phyloP scores from a whole-genome alignment of 352 stramenopile species.

The Phytophthora lateralis region DNA sequence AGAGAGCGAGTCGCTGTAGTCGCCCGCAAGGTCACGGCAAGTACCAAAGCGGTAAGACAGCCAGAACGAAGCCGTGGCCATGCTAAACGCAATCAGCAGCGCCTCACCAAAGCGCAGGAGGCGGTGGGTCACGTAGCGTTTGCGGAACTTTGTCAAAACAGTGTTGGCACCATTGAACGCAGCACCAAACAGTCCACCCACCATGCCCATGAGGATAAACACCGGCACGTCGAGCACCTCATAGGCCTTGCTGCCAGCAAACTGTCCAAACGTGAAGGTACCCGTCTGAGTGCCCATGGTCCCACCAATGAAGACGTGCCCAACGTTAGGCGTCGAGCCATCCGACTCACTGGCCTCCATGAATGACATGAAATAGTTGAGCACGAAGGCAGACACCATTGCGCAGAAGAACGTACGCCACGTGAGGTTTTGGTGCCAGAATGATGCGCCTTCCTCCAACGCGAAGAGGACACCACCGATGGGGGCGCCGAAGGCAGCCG shows the following conservation, averaged over 20 bases:
- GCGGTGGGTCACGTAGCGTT: conserved; percentile 62
- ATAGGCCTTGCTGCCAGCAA: conserved; percentile 90
- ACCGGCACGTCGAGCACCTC: conserved; percentile 95
- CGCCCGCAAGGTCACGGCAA: conserved; percentile 52
- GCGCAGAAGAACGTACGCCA: conserved; percentile 98
- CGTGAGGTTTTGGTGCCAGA: conserved; percentile 98
- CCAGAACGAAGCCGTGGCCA: conserved; percentile 78
- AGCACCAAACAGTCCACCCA: conserved; percentile 97
- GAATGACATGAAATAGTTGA: conserved; percentile 89
- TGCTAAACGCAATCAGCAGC: conserved; percentile 65
- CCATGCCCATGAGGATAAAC: conserved; percentile 96
- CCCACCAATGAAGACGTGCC: conserved; percentile 63
- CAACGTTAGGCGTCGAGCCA: conserved; percentile 32
- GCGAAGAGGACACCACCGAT: conserved; percentile 98
- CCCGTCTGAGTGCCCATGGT: conserved; percentile 81
- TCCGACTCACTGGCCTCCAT: conserved; percentile 57
- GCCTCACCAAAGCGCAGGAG: conserved; percentile 73
- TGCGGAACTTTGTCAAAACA: conserved; percentile 88
- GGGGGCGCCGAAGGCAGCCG: conserved; percentile 96
- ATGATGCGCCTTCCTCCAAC: conserved; percentile 97
- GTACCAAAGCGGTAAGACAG: conserved; percentile 79
- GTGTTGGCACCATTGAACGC: conserved; percentile 97
- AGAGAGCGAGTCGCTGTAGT: conserved; percentile 86
- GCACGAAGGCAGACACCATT: conserved; percentile 90
- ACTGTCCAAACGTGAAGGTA: conserved; percentile 90